A percentile compares a stretch with the other conserved stretches of the same genome.
These are phyloP conservation scores for Acacia melanoxylon DNA, from an alignment of 306 rosid genomes.

Conservation along the genomic window DNA sequence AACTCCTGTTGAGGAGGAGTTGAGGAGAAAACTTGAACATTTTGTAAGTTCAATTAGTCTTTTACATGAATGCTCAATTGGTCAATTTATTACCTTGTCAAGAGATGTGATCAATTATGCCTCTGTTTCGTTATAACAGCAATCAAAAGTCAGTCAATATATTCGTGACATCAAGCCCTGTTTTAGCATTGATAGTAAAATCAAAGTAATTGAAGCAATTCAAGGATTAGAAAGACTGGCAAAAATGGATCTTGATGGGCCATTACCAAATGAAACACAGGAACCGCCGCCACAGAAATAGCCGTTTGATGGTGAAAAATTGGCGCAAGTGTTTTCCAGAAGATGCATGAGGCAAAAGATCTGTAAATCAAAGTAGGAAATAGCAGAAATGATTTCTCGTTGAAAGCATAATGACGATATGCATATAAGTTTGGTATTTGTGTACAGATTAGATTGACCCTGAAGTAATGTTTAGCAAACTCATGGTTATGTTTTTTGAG, in stretches of 20 bases:
- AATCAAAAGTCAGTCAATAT: conserved; percentile 64
- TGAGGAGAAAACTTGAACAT: conserved; percentile 61
- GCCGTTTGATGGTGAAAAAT: background rate
- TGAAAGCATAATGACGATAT: background rate
- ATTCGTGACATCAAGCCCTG: conserved; percentile 60
- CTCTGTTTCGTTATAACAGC: conserved; percentile 44
- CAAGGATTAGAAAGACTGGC: conserved; percentile 67
- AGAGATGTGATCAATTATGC: conserved; percentile 20
- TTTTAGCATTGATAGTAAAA: conserved; percentile 51
- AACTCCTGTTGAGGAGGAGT: conserved; percentile 39
- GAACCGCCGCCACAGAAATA: background rate
- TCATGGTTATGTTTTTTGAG: conserved; percentile 34
- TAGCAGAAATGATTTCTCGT: conserved; percentile 63
- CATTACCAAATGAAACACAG: conserved; percentile 40
- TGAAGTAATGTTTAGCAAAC: conserved; percentile 35
- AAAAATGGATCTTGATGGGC: conserved; percentile 51
- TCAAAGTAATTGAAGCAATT: conserved; percentile 51
- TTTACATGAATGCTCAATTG: background rate
- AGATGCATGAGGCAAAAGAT: conserved; percentile 42
- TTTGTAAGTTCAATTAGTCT: conserved; percentile 56
- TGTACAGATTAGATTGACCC: conserved; percentile 32
- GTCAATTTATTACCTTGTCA: background rate
- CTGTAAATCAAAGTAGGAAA: conserved; percentile 67
- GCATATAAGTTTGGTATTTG: conserved; percentile 39
- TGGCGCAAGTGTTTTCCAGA: conserved; percentile 43